These are phyloP conservation scores for Prunus salicina DNA, from an alignment of 306 rosid species.

Conservation along the genomic window DNA sequence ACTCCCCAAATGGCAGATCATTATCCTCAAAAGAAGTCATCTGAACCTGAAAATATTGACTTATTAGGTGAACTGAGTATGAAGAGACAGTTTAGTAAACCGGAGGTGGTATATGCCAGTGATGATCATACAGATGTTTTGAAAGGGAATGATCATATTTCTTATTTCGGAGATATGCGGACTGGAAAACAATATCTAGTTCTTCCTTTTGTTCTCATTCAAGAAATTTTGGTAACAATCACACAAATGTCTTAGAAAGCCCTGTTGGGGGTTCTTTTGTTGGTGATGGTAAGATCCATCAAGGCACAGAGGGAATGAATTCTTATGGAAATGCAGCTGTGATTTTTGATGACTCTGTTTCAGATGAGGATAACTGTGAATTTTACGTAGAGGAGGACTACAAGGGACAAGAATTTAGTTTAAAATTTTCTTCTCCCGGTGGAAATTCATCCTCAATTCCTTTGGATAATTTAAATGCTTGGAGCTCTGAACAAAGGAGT, in stretches of 20 bases:
- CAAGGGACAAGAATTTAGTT: slow-evolving; percentile 43
- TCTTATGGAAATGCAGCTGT: slow-evolving; percentile 41
- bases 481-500: too few species aligned
- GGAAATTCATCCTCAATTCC: slow-evolving; percentile 33
- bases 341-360: slow-evolving; percentile 66
- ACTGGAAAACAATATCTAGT: slow-evolving; percentile 28
- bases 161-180: slow-evolving; percentile 35
- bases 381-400: slow-evolving; percentile 30
- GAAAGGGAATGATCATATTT: slow-evolving; percentile 19
- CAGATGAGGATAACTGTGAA: slow-evolving; percentile 55
- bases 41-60: slow-evolving; percentile 37
- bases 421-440: slow-evolving; percentile 35
- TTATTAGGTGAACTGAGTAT: slow-evolving; percentile 24
- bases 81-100: slow-evolving; percentile 37
- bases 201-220: slow-evolving; percentile 43
- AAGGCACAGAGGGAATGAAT: slow-evolving; percentile 30
- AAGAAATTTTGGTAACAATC: slow-evolving; percentile 30
- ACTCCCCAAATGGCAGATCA: slow-evolving; percentile 26
- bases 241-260: slow-evolving; percentile 26
- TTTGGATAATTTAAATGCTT: slow-evolving; percentile 28
- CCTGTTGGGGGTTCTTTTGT: slow-evolving; percentile 37
- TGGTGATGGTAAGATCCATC: slow-evolving; percentile 34
- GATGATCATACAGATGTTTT: slow-evolving; percentile 40
- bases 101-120: slow-evolving; percentile 26
- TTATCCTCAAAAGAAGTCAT: slow-evolving; percentile 37